Evolutionary conservation across 305 asterid species (phyloP), one percentile per base, ranked within the genome.

Genomic region (Fraxinus sp.): DNA sequence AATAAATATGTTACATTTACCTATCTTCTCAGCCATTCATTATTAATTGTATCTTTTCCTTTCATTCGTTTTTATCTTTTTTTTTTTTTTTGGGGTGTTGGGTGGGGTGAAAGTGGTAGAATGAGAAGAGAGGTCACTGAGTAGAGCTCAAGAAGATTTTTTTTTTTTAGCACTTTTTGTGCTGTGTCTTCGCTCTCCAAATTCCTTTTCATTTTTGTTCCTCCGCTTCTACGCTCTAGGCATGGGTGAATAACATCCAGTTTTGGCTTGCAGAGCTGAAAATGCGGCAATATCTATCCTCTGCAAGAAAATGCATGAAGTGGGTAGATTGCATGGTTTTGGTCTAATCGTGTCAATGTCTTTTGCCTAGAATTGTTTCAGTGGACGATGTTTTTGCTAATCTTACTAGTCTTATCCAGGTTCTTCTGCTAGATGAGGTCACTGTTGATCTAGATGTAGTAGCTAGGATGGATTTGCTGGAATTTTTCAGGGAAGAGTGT

Each of bases 371-470:
- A 71, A 73, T 66, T 86, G 64, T 82, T 77, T 76, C n/a, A 28
- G 72, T 76, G 18, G 68, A 76, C n/a, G 39, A 79, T 46, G 30
- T 8, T 74, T 79, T 78, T 85, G 80, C 81, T 86, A 86, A 85
- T 57, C 80, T 36, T 32, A 68, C 77, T 76, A 24, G 80, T 39
- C 20, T 82, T 78, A 5, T 85, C 59, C 92, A 96, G 98, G 98
- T 93, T 86, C 98, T 94, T 86, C 88, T 96, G 92, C 87, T 96
- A 9, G 99, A 96, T 84, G 99, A 96, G 89, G 97, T 96, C 83
- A 96, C 99, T 7, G 99, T 96, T 44, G 98, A 96, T 83, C 92
- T 96, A 39, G 99, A 96, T 87, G 98, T 96, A 24, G 99, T 96
- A 78, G 97, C 98, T 41, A 90, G 99, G 90, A 94, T 96, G 98